Evolutionary conservation across 2,329 filamentous ascomycete species (phyloP), one percentile per base, ranked within the genome.

Genomic region (Sporothrix phasma): DNA sequence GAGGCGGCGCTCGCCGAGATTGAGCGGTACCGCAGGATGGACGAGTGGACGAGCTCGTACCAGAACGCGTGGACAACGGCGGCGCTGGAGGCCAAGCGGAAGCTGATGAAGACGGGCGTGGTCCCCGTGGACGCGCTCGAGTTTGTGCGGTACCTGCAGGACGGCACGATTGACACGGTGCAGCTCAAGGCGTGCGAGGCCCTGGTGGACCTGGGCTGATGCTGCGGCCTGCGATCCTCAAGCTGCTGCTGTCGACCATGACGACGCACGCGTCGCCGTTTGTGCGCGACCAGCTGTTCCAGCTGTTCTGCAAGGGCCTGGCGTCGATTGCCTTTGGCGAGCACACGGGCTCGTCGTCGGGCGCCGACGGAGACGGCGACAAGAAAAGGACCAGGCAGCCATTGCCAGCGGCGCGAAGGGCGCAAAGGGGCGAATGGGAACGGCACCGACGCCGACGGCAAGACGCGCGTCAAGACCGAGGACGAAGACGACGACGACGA

Each of bases 11-110:
- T 86, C 51, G 82, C 84, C 62, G 84, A 88, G 71, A 86, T 89
- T 54, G 85, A 88, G 69, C 80, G 86, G 62, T 85, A 86, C 68
- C 80, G 86, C 56, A 79, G 86, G 24, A 85, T 86, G 75, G 86
- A 89, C 70, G 85, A 88, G 71, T 88, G 86, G 81, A 84, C 84
- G 17, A 78, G 82, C 66, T 88, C 85, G 2, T 87, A 86, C 70
- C 84, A 88, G 66, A 89, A 88, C 66, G 80, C 86, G 63, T 85
- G 84, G 79, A 87, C 86, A 19, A 79, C 81, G 67, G 82, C 86
- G 19, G 83, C 83, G 3, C 73, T 88, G 49, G 81, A 85, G 64
- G 86, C 85, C 64, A 84, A 86, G 70, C 79, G 80, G 70, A 77
- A 76, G 46, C 74, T 88, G 61, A 88, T 88, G 85, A 86, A 86